These are phyloP conservation scores for Komagataella pseudopastoris DNA, from an alignment of 805 yeast species.

Conservation along the genomic window DNA sequence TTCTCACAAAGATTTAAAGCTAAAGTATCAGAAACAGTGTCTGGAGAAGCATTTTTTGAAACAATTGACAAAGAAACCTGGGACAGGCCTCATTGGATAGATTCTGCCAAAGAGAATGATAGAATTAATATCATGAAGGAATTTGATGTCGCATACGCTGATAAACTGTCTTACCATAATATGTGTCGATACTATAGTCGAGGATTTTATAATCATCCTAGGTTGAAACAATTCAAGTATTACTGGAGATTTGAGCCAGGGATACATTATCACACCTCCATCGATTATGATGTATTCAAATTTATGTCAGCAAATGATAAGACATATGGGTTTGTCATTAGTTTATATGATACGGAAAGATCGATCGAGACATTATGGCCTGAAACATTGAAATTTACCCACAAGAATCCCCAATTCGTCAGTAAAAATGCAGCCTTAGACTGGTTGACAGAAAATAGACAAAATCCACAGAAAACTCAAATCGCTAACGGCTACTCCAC, in stretches of 20 bases:
- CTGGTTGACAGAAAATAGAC: constrained; percentile 37
- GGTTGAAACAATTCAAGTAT: constrained; percentile 45
- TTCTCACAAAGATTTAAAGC: constrained; percentile 46
- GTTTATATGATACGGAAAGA: constrained; percentile 57
- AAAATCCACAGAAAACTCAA: constrained; percentile 29
- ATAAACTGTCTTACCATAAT: constrained; percentile 53
- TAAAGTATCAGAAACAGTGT: constrained; percentile 22
- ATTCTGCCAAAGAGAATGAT: constrained; percentile 18
- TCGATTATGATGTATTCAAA: constrained; percentile 67
- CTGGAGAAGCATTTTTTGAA: constrained; percentile 35
- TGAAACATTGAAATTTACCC: constrained; percentile 45
- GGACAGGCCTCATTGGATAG: constrained; percentile 33
- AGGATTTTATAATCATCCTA: constrained; percentile 49
- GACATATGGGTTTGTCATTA: constrained; percentile 61
- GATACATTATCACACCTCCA: constrained; percentile 51
- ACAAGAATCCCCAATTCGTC: constrained; percentile 42
- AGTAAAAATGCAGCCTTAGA: constrained; percentile 39
- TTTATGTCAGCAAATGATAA: constrained; percentile 56
- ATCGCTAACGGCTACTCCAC: constrained; percentile 32
- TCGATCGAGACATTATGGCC: constrained; percentile 57
- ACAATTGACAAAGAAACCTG: constrained; percentile 31
- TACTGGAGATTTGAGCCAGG: constrained; percentile 78
- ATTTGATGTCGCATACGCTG: constrained; percentile 45
- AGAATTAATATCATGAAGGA: constrained; percentile 22
- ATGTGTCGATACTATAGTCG: constrained; percentile 77